Evolutionary conservation across 1,139 yeast species (phyloP).

Genomic region (Suhomyces choctaworum): DNA sequence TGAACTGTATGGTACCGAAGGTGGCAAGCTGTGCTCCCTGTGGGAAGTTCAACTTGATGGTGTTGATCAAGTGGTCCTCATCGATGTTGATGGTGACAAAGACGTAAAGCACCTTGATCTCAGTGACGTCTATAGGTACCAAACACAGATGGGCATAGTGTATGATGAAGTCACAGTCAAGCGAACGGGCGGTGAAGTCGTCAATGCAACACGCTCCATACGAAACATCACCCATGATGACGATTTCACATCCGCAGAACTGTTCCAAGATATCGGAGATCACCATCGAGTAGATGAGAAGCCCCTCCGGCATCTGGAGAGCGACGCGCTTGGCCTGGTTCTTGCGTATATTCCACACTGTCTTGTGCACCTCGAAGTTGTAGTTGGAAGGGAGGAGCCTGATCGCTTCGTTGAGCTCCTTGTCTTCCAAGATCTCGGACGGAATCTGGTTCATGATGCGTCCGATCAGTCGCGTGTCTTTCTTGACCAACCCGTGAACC

Average conservation of each 20-base stretch:
- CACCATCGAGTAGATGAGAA: slow-evolving; percentile 80
- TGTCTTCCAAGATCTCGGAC: slow-evolving; percentile 73
- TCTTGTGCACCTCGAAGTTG: slow-evolving; percentile 93
- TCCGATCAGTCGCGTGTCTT: slow-evolving; percentile 39
- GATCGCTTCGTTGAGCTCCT: slow-evolving; percentile 79
- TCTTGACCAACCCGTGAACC: slow-evolving; percentile 21
- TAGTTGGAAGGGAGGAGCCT: slow-evolving; percentile 83
- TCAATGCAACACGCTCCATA: slow-evolving; percentile 99
- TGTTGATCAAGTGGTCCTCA: slow-evolving; percentile 74
- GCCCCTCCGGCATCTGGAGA: slow-evolving; percentile 96
- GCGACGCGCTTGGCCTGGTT: slow-evolving; percentile 76
- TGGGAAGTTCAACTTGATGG: slow-evolving; percentile 69
- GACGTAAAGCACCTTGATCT: slow-evolving; percentile 87
- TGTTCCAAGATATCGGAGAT: slow-evolving; percentile 90
- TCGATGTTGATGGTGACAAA: slow-evolving; percentile 93
- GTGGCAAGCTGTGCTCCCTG: slow-evolving; percentile 66
- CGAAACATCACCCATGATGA: slow-evolving; percentile 98
- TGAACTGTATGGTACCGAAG: slow-evolving; percentile 95
- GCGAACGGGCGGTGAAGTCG: slow-evolving; percentile 88
- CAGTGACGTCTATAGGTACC: slow-evolving; percentile 91
- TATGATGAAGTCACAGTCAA: slow-evolving; percentile 91
- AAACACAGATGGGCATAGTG: slow-evolving; percentile 98
- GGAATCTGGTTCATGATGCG: slow-evolving; percentile 90
- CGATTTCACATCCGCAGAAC: slow-evolving; percentile 81
- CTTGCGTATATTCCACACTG: slow-evolving; percentile 88